A percentile compares a stretch with the other conserved stretches of the same genome.
Conservation (phyloP, 345 rosid genomes). For the Psidium guajava region DNA sequence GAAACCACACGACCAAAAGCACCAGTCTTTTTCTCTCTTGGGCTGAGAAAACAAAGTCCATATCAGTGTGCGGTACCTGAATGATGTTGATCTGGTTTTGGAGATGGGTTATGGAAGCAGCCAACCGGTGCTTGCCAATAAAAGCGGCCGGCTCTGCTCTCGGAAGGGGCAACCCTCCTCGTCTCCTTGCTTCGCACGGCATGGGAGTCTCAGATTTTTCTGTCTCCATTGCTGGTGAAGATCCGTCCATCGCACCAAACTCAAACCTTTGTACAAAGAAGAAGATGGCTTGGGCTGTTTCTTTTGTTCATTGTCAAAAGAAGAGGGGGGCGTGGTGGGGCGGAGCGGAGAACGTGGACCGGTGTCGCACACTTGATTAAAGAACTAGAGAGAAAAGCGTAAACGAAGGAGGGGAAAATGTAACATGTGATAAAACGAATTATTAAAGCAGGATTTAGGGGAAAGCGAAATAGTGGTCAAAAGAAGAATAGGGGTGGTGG, state of each 20-base stretch:
- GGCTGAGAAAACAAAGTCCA: not conserved
- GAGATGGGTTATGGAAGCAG: constrained; percentile 23
- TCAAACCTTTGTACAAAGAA: not conserved
- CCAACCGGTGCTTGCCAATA: constrained; percentile 25
- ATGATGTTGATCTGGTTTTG: constrained; percentile 20
- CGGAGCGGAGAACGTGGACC: not conserved
- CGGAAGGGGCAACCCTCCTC: not conserved
- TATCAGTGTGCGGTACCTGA: constrained; percentile 7
- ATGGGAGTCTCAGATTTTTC: not conserved
- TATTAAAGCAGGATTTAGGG: not conserved
- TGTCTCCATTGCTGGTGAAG: not conserved
- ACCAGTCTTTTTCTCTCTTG: not conserved
- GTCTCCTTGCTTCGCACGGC: not conserved
- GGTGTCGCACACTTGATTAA: not conserved
- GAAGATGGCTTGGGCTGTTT: not conserved
- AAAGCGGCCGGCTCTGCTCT: constrained; percentile 1
- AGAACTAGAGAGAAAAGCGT: not conserved
- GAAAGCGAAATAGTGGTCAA: not conserved
- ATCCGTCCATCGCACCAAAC: not conserved
- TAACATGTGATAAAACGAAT: not conserved
- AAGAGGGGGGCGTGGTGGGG: not conserved
- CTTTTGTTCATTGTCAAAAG: not conserved
- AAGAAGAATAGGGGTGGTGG: not conserved
- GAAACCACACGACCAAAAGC: not conserved
- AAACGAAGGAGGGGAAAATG: not conserved